Percentiles rank a stretch among this genome's conserved stretches.
phyloP scores from a whole-genome alignment of 1,284 basidiomycete genomes.

The Spongispora temasekensis region DNA sequence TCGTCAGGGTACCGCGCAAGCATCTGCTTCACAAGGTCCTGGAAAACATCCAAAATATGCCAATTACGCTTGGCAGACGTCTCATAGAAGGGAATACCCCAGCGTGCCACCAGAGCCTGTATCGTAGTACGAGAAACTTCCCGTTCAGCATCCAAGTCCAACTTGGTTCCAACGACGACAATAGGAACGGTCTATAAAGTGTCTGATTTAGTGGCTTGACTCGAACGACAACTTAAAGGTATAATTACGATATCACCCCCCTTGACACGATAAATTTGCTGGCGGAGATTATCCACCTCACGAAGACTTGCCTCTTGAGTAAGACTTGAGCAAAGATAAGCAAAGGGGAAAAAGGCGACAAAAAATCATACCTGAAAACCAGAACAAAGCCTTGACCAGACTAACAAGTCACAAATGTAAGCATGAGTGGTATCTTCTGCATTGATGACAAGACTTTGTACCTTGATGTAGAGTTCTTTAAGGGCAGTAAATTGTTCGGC shows the following conservation, averaged over 20 bases:
- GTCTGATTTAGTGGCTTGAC: constrained; percentile 10
- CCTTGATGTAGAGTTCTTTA: constrained; percentile 80
- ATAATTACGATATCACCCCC: constrained; percentile 58
- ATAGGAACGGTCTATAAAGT: constrained; percentile 65
- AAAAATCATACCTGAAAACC: constrained; percentile 66
- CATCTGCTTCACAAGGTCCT: constrained; percentile 79
- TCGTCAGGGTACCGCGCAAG: constrained; percentile 59
- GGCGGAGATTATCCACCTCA: constrained; percentile 77
- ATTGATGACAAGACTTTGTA: constrained; percentile 25
- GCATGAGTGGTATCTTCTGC: not conserved
- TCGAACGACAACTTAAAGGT: not conserved
- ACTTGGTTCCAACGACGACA: constrained; percentile 87
- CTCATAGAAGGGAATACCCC: constrained; percentile 82
- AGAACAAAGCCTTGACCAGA: constrained; percentile 78
- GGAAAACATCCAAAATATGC: constrained; percentile 79
- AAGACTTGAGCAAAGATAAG: constrained; percentile 47
- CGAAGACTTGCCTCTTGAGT: constrained; percentile 76
- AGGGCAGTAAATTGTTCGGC: constrained; percentile 83
- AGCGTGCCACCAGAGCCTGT: constrained; percentile 62
- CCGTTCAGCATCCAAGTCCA: constrained; percentile 80
- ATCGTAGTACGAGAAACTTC: constrained; percentile 74
- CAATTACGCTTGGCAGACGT: constrained; percentile 82
- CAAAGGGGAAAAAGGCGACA: constrained; percentile 1
- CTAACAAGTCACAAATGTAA: constrained; percentile 36
- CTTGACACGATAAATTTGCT: constrained; percentile 81